A percentile compares a stretch with the other conserved stretches of the same genome.
Evolutionary conservation across 2,329 filamentous ascomycete genomes (phyloP).

Genomic region (Hypoxylon sp.): DNA sequence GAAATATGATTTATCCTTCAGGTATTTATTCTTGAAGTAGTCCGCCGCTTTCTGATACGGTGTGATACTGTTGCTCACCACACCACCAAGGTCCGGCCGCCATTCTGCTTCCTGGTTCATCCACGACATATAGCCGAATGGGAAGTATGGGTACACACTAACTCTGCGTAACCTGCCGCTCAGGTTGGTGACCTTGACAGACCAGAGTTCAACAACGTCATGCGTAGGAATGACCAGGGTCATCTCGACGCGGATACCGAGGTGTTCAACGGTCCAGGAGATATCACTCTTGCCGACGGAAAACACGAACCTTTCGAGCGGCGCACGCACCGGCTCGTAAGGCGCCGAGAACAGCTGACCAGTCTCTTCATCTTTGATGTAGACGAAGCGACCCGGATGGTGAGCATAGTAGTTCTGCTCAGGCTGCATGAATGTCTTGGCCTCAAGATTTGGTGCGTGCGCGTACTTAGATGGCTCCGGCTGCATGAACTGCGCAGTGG

Average conservation of each 20-base stretch:
- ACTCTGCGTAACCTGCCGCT: conserved; percentile 62
- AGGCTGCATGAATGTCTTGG: conserved; percentile 73
- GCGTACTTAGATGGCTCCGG: conserved; percentile 73
- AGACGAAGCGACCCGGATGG: conserved; percentile 72
- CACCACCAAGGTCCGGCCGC: conserved; percentile 62
- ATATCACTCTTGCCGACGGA: conserved; percentile 70
- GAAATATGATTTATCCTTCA: conserved; percentile 72
- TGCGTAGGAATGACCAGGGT: conserved; percentile 65
- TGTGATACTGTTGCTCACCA: conserved; percentile 67
- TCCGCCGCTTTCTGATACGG: conserved; percentile 71
- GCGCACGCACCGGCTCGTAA: conserved; percentile 67
- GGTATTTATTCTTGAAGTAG: conserved; percentile 69
- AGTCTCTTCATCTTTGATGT: conserved; percentile 69
- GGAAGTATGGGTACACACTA: conserved; percentile 70
- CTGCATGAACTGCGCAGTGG: conserved; percentile 72
- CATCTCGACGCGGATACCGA: conserved; percentile 67
- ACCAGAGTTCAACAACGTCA: conserved; percentile 71
- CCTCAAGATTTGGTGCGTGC: conserved; percentile 70
- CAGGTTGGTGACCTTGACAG: conserved; percentile 65
- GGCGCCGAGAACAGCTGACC: conserved; percentile 68
- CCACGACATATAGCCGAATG: conserved; percentile 73
- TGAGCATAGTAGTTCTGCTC: conserved; percentile 72
- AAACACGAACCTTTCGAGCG: conserved; percentile 65
- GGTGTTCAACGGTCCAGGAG: conserved; percentile 66
- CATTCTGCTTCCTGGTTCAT: conserved; percentile 72